A percentile compares a stretch with the other conserved stretches of the same genome.
Conservation (phyloP, 306 rosid species). For the Vigna hirtella region DNA sequence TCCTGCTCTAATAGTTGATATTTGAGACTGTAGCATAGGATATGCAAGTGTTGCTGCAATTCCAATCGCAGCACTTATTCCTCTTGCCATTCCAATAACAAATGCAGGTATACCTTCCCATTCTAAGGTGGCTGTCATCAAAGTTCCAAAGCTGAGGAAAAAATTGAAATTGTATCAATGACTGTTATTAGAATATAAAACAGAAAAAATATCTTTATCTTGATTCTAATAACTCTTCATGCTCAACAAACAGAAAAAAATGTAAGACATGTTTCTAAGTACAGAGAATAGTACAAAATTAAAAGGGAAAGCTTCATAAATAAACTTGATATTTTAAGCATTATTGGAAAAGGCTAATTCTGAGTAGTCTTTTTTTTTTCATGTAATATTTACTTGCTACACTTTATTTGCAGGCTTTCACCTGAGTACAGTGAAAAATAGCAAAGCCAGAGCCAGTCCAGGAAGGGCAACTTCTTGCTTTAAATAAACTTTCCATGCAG, state of each 20-base stretch:
- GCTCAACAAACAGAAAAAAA: not conserved
- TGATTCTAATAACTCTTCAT: not conserved
- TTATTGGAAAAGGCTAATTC: conserved; percentile 18
- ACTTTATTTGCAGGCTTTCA: conserved; percentile 35
- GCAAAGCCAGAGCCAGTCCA: conserved; percentile 81
- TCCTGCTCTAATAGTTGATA: conserved; percentile 72
- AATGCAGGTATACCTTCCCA: conserved; percentile 89
- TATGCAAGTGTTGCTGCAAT: conserved; percentile 73
- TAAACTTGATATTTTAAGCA: not conserved
- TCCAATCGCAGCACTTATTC: conserved; percentile 77
- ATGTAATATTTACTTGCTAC: conserved; percentile 11
- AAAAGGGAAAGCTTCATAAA: not conserved
- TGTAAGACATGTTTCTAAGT: conserved; percentile 10
- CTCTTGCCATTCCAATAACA: conserved; percentile 76
- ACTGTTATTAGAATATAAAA: not conserved
- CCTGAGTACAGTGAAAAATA: conserved; percentile 92
- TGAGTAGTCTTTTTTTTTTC: not conserved
- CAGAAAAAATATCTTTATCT: no score
- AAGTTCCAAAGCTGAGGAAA: conserved; percentile 79
- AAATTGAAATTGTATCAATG: conserved; percentile 34
- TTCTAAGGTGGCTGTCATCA: conserved; percentile 94
- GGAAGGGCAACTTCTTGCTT: conserved; percentile 81
- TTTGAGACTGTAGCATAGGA: conserved; percentile 64
- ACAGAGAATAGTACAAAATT: not conserved
- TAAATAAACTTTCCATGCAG: conserved; percentile 77